Percentiles rank a stretch among this genome's conserved stretches.
These are phyloP conservation scores for Scenedesmus sp. DNA, from an alignment of 163 green algal species.

Conservation along the genomic window DNA sequence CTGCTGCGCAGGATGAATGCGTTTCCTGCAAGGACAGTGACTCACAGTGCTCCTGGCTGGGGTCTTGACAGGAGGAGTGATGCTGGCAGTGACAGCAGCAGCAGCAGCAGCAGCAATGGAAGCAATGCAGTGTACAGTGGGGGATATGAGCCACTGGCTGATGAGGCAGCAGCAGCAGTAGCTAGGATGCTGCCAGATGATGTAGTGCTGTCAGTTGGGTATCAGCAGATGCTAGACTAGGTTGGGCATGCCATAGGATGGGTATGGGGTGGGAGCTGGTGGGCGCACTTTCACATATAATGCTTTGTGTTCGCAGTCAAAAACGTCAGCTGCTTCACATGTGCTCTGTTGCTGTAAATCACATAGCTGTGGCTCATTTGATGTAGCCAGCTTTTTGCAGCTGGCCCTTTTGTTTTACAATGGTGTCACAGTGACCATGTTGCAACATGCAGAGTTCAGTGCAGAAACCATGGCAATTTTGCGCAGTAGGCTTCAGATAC, in stretches of 20 bases:
- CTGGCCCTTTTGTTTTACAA: too few species aligned
- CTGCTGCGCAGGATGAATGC: neutral
- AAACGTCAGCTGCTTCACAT: too few species aligned
- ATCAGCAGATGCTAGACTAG: slow-evolving; percentile 20
- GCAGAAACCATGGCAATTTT: too few species aligned
- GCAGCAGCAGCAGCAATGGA: neutral
- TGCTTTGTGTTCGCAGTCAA: too few species aligned
- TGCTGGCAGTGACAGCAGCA: neutral
- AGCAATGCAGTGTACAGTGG: neutral
- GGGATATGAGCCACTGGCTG: neutral
- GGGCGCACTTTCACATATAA: neutral
- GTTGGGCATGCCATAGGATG: too few species aligned
- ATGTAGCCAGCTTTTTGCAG: too few species aligned
- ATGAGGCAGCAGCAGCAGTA: slow-evolving; percentile 22
- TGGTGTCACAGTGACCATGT: too few species aligned
- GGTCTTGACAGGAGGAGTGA: too few species aligned
- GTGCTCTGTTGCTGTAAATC: too few species aligned
- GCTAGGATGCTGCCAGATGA: neutral
- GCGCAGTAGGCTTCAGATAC: too few species aligned
- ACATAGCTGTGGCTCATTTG: too few species aligned
- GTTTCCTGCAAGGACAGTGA: neutral
- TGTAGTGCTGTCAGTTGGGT: neutral
- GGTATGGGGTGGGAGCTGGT: neutral
- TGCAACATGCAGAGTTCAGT: too few species aligned
- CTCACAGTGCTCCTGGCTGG: neutral